A percentile compares a stretch with the other conserved stretches of the same genome.
phyloP scores from a whole-genome alignment of 371 early-diverging fungal species.

The Rhizopus stolonifer region DNA sequence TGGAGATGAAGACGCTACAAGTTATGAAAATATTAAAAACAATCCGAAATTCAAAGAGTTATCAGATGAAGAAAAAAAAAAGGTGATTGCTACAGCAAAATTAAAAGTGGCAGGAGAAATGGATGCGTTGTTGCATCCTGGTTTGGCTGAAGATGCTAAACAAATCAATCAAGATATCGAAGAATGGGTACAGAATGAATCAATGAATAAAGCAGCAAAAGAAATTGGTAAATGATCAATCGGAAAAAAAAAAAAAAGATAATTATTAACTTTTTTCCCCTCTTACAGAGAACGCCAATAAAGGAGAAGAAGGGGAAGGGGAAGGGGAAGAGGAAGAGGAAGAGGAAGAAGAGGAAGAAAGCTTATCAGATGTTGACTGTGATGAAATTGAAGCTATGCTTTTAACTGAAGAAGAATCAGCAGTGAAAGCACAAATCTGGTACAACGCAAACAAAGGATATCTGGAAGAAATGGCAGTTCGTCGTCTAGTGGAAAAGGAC shows the following conservation, averaged over 20 bases:
- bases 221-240: constrained; percentile 33
- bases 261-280: constrained; percentile 3
- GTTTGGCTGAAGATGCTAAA: constrained; percentile 16
- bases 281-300: constrained; percentile 1
- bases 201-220: constrained; percentile 29
- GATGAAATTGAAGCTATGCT: constrained; percentile 75
- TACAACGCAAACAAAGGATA: constrained; percentile 84
- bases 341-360: constrained; percentile 9
- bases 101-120: constrained; percentile 29
- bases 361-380: constrained; percentile 72
- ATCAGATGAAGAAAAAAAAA: constrained; percentile 9
- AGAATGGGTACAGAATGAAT: constrained; percentile 31
- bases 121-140: constrained; percentile 18
- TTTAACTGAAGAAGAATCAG: constrained; percentile 74
- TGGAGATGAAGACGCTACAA: neutral
- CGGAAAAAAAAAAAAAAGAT: constrained; percentile 1
- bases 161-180: constrained; percentile 50
- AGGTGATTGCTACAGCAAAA: constrained; percentile 10
- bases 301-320: constrained; percentile 19
- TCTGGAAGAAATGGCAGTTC: constrained; percentile 71
- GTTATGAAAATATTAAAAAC: constrained; percentile 5
- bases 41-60: constrained; percentile 1
- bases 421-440: constrained; percentile 82
- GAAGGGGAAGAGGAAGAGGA: constrained; percentile 10
- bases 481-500: constrained; percentile 47